A percentile compares a stretch with the other conserved stretches of the same genome.
These are phyloP conservation scores for Senecio squalidus DNA, from an alignment of 140 eudicot species.

Conservation along the genomic window DNA sequence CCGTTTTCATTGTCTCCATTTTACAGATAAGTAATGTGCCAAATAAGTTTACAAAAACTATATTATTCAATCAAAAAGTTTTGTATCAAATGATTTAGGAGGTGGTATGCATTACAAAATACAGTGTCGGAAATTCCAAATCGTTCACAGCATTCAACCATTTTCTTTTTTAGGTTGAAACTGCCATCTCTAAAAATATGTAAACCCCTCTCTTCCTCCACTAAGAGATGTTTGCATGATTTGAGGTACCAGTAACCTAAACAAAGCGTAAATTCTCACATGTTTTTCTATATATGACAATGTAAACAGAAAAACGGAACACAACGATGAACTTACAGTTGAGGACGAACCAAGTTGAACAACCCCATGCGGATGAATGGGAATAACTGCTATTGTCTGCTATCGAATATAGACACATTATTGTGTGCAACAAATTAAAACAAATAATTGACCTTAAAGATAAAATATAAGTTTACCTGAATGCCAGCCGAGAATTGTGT, in stretches of 20 bases:
- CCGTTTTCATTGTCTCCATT: too few species aligned
- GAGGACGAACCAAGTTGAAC: constrained; percentile 87
- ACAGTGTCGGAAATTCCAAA: too few species aligned
- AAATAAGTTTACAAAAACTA: too few species aligned
- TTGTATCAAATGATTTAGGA: too few species aligned
- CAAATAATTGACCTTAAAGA: constrained; percentile 7
- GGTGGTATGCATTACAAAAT: too few species aligned
- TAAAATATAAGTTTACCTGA: constrained; percentile 41
- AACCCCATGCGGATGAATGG: constrained; percentile 91
- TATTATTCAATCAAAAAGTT: too few species aligned
- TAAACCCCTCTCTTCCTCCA: too few species aligned
- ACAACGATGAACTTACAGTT: constrained; percentile 44
- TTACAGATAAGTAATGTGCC: too few species aligned
- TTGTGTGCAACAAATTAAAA: constrained; percentile 7
- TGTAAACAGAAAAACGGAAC: not conserved
- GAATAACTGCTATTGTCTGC: constrained; percentile 89
- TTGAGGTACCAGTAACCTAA: not conserved
- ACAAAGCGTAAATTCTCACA: not conserved
- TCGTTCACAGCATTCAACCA: too few species aligned
- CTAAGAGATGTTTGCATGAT: too few species aligned
- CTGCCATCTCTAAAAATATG: too few species aligned
- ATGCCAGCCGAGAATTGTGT: constrained; percentile 81
- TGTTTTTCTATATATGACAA: not conserved
- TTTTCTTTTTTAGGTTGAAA: too few species aligned
- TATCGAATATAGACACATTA: constrained; percentile 11